Evolutionary conservation across 352 stramenopile species (phyloP), one percentile per base, ranked within the genome.

Genomic region (Phytophthora aleatoria): DNA sequence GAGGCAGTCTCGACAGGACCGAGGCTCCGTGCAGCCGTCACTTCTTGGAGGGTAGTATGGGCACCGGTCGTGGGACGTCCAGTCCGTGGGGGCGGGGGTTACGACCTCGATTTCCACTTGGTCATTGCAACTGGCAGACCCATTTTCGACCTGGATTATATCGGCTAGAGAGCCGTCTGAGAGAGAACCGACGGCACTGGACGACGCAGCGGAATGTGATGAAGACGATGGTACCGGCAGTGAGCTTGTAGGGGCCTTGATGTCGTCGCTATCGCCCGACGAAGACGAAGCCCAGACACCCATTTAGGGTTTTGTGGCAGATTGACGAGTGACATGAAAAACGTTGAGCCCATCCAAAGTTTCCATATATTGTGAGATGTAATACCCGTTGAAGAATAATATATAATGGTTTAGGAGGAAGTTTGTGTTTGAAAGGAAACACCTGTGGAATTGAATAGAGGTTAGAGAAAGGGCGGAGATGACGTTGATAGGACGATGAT

Each of bases 1-100:
- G 10, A 92, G 70, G 61, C 83, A 92, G 69, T 90, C 81, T 52
- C 69, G 62, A 68, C 83, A 92, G 2, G 67, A 73, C 9, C 81
- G 73, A 11, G 81, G 76, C 36, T 85, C 61, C 26, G 47, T 78
- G 57, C 63, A 86, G 42, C 68, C 72, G 16, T 89, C 61, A 24
- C 60, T 64, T 28, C 49, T 20, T 30, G 56, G 54, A 5, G 49
- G 39, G 51, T 73, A 69, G 27, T 71, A 68, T 7, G 49, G 62
- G 26, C 73, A 80, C n/a, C 36, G 62, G 45, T 78, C 64, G 16
- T 15, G 31, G 8, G 61, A 33, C 26, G 64, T 75, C 52, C 68
- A 70, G 44, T 76, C 67, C 31, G 36, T 50, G n/a, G 48, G 49
- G n/a, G 44, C n/a, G 7, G 48, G 43, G n/a, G 59, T 61, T 48